These are phyloP conservation scores for Priceomyces fermenticarens DNA, from an alignment of 805 yeast genomes.

Conservation along the genomic window DNA sequence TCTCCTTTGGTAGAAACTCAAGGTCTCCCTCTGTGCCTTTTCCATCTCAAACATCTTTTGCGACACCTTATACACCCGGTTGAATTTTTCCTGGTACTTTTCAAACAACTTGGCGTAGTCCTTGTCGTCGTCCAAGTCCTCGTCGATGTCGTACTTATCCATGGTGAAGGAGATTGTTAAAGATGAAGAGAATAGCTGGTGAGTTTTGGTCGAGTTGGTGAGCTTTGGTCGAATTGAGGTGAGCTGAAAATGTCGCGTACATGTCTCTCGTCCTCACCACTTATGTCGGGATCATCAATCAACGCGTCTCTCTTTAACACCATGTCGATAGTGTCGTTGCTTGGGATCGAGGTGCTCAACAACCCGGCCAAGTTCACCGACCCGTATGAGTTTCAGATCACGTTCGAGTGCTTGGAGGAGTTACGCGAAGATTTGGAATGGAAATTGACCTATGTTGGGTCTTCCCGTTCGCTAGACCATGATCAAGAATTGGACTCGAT, in stretches of 20 bases:
- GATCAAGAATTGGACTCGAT: conserved; percentile 96
- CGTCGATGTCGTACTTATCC: conserved; percentile 4
- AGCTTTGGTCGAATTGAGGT: background rate
- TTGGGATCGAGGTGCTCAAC: conserved; percentile 88
- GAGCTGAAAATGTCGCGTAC: conserved; percentile 1
- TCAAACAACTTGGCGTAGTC: conserved; percentile 27
- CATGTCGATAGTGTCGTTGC: conserved; percentile 91
- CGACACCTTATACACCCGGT: conserved; percentile 19
- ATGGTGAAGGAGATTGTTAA: background rate
- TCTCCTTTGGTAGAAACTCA: conserved; percentile 31
- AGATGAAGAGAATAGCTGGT: background rate
- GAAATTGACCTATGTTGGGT: conserved; percentile 96
- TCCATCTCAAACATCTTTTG: conserved; percentile 29
- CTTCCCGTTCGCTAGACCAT: conserved; percentile 89
- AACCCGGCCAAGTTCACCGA: conserved; percentile 94
- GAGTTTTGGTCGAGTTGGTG: too few species aligned
- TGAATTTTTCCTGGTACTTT: conserved; percentile 23
- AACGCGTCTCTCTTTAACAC: conserved; percentile 3
- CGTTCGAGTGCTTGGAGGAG: conserved; percentile 94
- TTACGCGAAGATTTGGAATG: conserved; percentile 91
- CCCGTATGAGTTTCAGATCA: conserved; percentile 94
- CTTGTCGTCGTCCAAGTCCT: conserved; percentile 6
- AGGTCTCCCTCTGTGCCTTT: conserved; percentile 30
- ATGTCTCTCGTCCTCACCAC: too few species aligned
- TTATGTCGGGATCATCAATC: too few species aligned